phyloP scores from a whole-genome alignment of 257 asterid genomes.

The Plectranthus barbatus region DNA sequence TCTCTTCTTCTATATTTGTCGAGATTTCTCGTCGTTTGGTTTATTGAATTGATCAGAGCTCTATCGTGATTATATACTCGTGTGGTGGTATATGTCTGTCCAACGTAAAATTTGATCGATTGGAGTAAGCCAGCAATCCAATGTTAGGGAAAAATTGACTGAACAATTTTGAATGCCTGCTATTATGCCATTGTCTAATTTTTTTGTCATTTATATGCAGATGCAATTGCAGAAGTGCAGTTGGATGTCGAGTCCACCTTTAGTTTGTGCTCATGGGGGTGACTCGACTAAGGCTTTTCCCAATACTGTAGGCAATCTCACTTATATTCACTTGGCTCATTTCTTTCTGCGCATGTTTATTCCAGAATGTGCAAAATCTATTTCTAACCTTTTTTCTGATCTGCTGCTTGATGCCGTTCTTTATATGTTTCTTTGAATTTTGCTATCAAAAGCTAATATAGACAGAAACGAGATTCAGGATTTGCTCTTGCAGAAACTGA shows the following conservation, averaged over 20 bases:
- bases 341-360: neutral
- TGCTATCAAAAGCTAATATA: neutral
- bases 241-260: constrained; percentile 73
- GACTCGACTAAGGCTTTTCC: constrained; percentile 94
- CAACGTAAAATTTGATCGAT: neutral
- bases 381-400: neutral
- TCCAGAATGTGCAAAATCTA: neutral
- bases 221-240: constrained; percentile 52
- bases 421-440: neutral
- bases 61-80: neutral
- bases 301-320: constrained; percentile 62
- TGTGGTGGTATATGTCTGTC: constrained; percentile 4
- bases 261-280: constrained; percentile 98
- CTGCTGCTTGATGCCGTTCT: neutral
- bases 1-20: neutral
- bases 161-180: neutral
- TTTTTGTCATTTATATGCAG: constrained; percentile 32
- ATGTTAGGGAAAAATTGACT: neutral
- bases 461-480: neutral
- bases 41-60: neutral
- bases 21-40: neutral
- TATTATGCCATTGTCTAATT: neutral
- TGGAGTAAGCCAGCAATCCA: neutral
- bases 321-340: constrained; percentile 3
- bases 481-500: neutral